phyloP scores from a whole-genome alignment of 2,329 filamentous ascomycete genomes.

The Alternaria triticina region DNA sequence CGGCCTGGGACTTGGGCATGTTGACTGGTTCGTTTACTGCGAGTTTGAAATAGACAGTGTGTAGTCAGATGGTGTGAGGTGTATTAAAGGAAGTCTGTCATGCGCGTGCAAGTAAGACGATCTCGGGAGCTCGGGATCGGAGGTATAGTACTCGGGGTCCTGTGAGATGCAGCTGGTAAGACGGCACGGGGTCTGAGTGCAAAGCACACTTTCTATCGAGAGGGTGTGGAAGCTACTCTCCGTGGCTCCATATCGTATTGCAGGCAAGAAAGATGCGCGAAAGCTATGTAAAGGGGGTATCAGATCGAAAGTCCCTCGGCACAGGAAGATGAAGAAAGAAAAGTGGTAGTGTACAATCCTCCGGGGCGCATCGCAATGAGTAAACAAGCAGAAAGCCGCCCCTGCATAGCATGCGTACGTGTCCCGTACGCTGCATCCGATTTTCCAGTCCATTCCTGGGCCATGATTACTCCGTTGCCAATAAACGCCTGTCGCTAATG shows the following conservation, averaged over 20 bases:
- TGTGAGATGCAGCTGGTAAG: background rate
- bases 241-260: slow-evolving; percentile 5
- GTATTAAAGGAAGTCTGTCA: background rate
- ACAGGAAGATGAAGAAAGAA: slow-evolving; percentile 10
- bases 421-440: background rate
- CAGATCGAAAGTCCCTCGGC: slow-evolving; percentile 33
- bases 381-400: background rate
- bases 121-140: background rate
- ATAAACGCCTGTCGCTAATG: slow-evolving; percentile 25
- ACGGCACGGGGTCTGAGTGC: background rate
- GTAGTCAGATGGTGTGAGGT: background rate
- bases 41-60: background rate
- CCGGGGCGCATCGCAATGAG: slow-evolving; percentile 9
- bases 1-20: background rate
- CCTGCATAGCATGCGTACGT: slow-evolving; percentile 1
- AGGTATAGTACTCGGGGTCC: background rate
- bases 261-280: slow-evolving; percentile 10
- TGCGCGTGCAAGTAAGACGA: slow-evolving; percentile 7
- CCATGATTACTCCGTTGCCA: slow-evolving; percentile 11
- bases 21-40: background rate
- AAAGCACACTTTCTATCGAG: background rate
- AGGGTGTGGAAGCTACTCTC: background rate
- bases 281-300: slow-evolving; percentile 30
- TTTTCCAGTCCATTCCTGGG: slow-evolving; percentile 15
- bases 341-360: slow-evolving; percentile 12